phyloP scores from a whole-genome alignment of 306 rosid genomes.

The Glycine tomentella region DNA sequence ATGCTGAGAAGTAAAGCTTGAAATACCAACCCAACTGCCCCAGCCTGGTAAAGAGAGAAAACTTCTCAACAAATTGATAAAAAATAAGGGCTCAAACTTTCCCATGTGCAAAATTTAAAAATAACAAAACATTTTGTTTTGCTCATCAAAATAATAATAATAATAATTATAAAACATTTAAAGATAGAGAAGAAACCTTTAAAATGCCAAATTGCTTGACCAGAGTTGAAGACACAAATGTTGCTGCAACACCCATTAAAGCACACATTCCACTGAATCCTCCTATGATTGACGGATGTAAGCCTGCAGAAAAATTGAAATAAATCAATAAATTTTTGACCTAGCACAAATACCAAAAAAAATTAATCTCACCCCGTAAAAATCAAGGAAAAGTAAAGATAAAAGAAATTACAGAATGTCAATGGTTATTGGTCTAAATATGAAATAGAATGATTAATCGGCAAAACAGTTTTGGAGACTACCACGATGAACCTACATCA shows the following conservation, averaged over 20 bases:
- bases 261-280: constrained; percentile 94
- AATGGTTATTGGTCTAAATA: constrained; percentile 22
- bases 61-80: constrained; percentile 6
- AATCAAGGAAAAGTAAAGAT: constrained; percentile 6
- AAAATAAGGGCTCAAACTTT: constrained; percentile 22
- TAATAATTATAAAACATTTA: neutral
- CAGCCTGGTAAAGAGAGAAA: constrained; percentile 71
- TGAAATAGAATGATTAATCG: constrained; percentile 3
- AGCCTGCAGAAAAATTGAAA: constrained; percentile 60
- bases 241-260: constrained; percentile 96
- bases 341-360: constrained; percentile 24
- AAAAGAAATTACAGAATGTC: constrained; percentile 1
- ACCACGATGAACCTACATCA: constrained; percentile 12
- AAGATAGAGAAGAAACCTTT: constrained; percentile 62
- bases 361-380: neutral
- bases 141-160: no score
- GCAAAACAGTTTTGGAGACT: constrained; percentile 8
- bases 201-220: constrained; percentile 83
- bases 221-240: constrained; percentile 86
- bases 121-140: neutral
- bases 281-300: constrained; percentile 87
- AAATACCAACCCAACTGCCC: constrained; percentile 89
- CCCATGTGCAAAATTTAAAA: neutral
- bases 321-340: neutral
- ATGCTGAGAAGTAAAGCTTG: constrained; percentile 90